Conservation (phyloP, 2,329 filamentous ascomycete species). For the Fusarium agapanthi region DNA sequence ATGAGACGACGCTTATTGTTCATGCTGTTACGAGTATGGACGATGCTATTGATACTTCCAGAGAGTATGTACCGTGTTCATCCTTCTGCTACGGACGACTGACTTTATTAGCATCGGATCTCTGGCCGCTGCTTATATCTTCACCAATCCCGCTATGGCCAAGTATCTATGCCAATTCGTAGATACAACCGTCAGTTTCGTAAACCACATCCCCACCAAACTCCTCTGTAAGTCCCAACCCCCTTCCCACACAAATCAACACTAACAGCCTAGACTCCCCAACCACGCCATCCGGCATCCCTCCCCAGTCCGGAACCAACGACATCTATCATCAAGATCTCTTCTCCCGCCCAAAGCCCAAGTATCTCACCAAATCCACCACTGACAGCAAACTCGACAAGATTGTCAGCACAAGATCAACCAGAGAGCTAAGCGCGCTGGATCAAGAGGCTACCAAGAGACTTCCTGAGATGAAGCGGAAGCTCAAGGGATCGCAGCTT, state of each 20-base stretch:
- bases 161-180: conserved; percentile 26
- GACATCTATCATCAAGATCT: not conserved
- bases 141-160: conserved; percentile 16
- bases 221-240: not conserved
- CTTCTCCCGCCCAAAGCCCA: conserved; percentile 15
- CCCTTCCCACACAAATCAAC: accelerated
- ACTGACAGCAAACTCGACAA: not conserved
- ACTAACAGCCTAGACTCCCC: conserved; percentile 2
- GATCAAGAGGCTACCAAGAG: conserved; percentile 9
- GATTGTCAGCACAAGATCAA: not conserved
- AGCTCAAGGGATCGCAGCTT: conserved; percentile 10
- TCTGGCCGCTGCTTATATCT: conserved; percentile 12
- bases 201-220: conserved; percentile 15
- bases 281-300: not conserved
- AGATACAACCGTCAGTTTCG: conserved; percentile 8
- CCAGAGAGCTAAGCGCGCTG: not conserved
- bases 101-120: conserved; percentile 1
- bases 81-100: not conserved
- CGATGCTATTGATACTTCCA: conserved; percentile 13
- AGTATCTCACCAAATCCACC: conserved; percentile 3
- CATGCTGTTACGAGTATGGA: conserved; percentile 31
- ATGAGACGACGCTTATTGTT: conserved; percentile 10
- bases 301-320: not conserved
- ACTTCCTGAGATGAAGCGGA: conserved; percentile 9
- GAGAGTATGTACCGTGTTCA: not conserved